phyloP scores from a whole-genome alignment of 208 protist species.

The Leptomonas pyrrhocoris region DNA sequence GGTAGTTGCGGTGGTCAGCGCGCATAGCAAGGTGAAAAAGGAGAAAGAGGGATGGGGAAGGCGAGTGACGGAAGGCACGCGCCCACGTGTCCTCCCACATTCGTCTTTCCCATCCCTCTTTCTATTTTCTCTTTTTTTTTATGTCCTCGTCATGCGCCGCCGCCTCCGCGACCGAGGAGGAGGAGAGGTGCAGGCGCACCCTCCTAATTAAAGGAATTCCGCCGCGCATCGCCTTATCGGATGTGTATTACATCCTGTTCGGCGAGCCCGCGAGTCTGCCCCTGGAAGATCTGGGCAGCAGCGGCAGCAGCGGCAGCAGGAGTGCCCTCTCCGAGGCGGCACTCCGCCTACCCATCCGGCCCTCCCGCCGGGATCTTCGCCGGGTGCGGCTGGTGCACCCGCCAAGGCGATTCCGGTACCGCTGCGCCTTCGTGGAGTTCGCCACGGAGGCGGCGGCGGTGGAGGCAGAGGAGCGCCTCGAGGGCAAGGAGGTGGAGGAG shows the following conservation, averaged over 20 bases:
- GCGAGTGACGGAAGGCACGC: no score
- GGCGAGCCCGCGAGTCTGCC: neutral
- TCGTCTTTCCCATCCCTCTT: no score
- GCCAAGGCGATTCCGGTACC: neutral
- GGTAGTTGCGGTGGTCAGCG: no score
- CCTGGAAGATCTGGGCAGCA: neutral
- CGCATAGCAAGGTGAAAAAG: no score
- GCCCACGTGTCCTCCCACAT: no score
- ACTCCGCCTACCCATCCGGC: neutral
- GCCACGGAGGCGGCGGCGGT: neutral
- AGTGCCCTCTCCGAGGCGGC: neutral
- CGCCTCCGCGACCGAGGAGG: no score
- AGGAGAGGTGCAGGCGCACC: no score
- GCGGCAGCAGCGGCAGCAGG: neutral
- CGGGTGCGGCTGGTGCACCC: neutral
- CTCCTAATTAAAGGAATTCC: neutral
- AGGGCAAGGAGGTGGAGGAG: neutral
- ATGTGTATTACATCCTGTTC: neutral
- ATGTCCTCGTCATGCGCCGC: no score
- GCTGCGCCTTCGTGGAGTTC: neutral
- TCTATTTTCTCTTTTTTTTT: no score
- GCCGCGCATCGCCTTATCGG: neutral
- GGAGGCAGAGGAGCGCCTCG: neutral
- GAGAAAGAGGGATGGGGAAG: no score
- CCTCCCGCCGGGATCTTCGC: no score